Evolutionary conservation across 176 grass and related monocot genomes (phyloP), one percentile per base, ranked within the genome.

Genomic region (Zizania latifolia): DNA sequence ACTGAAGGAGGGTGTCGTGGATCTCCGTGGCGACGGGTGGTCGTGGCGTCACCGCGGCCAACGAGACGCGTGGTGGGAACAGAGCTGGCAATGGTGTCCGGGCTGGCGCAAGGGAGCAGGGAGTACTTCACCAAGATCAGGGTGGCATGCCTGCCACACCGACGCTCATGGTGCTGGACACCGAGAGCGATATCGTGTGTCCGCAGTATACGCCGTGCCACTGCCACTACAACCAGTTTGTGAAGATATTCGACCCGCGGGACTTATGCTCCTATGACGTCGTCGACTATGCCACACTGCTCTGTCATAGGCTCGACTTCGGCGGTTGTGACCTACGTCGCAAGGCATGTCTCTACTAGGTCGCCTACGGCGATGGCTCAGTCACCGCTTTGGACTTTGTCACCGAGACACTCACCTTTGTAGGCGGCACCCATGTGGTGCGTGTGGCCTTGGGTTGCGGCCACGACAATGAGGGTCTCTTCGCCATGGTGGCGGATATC

Each of bases 381-480:
- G 31, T 97, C 46, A 97, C 94, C 4, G 70, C 83, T 0, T 88
- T 90, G 33, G 83, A 97, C 33, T 90, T 93, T 43, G 90, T 83
- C 1, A 97, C 81, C 10, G 94, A 97, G 76, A 93, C 90, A 4
- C 88, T 97, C 3, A 91, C 83, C 32, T 97, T 97, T 78, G 51
- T 80, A 9, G 80, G 88, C 32, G 80, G 90, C 46, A 34, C 85
- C 19, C 94, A 84, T 62, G 94, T 97, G 29, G 71, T 70, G 34
- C 83, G 90, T 10, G 48, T 97, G 0, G 94, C 90, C 7, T 38
- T 97, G 12, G 94, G 94, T 0, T 93, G 94, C 65, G 94, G 94
- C 64, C 94, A 97, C 68, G 88, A 97, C 70, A 93, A 97, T 69
- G 90, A 97, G 77, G 94, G 94, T 10, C 86, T 97, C 43, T 97